A percentile compares a stretch with the other conserved stretches of the same genome.
Evolutionary conservation across 176 grass and related monocot species (phyloP).

Genomic region (Chrysopogon serrulatus): DNA sequence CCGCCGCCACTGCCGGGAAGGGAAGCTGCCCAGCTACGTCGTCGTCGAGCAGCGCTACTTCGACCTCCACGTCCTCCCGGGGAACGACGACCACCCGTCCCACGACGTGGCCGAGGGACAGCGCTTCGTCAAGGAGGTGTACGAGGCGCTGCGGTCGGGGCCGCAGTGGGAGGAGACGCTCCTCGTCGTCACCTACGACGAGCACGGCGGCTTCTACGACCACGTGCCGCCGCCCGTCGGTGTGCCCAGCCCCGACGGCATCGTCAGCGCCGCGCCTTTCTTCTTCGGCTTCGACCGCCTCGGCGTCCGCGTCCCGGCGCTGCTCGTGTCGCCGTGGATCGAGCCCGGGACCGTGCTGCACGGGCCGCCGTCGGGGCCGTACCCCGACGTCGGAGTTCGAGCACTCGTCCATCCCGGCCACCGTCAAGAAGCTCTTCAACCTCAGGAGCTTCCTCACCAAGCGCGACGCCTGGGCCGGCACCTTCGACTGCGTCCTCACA

Average conservation of each 20-base stretch:
- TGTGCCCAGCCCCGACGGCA: conserved; percentile 69
- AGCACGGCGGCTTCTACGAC: conserved; percentile 88
- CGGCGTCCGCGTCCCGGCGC: conserved; percentile 65
- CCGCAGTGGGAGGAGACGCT: conserved; percentile 75
- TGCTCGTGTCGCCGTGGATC: conserved; percentile 84
- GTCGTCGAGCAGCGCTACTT: conserved; percentile 89
- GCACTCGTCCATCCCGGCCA: conserved; percentile 84
- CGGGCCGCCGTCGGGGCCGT: conserved; percentile 31
- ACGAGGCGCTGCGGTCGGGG: conserved; percentile 56
- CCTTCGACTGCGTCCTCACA: conserved; percentile 61
- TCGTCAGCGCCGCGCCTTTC: conserved; percentile 40
- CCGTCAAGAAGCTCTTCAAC: conserved; percentile 82
- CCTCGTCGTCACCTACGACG: conserved; percentile 77
- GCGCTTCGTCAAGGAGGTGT: conserved; percentile 71
- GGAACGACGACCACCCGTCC: conserved; percentile 84
- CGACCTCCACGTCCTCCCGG: conserved; percentile 56
- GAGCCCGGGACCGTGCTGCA: conserved; percentile 69
- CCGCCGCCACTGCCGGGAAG: conserved; percentile 61
- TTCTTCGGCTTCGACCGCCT: conserved; percentile 76
- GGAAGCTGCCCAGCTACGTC: conserved; percentile 82
- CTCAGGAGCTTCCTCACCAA: conserved; percentile 70
- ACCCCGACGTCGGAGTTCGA: conserved; percentile 63
- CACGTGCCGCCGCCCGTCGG: conserved; percentile 59
- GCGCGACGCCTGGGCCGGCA: conserved; percentile 76
- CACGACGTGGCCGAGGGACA: conserved; percentile 73